Conservation (phyloP, 2,329 filamentous ascomycete genomes). For the Fusarium continuum region DNA sequence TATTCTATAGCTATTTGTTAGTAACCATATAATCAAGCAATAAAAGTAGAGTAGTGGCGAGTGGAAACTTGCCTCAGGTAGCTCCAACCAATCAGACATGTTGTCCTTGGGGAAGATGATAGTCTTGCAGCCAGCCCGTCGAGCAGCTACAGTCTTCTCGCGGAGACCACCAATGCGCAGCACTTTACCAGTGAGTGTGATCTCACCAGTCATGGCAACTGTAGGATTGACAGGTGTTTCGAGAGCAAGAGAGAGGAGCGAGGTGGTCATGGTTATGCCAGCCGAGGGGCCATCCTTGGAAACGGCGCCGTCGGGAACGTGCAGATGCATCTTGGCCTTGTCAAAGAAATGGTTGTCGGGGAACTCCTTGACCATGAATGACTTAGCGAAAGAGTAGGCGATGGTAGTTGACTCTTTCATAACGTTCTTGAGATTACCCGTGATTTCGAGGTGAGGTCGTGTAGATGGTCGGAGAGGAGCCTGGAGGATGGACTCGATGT, state of each 20-base stretch:
- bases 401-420: constrained; percentile 99
- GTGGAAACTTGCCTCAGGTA: constrained; percentile 83
- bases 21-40: not conserved
- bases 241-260: constrained; percentile 84
- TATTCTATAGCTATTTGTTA: constrained; percentile 72
- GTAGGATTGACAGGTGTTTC: constrained; percentile 82
- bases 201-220: constrained; percentile 96
- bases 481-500: constrained; percentile 96
- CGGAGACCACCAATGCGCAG: constrained; percentile 91
- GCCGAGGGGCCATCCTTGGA: constrained; percentile 94
- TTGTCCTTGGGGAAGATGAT: constrained; percentile 97
- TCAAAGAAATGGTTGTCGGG: constrained; percentile 95
- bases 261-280: constrained; percentile 98
- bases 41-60: not conserved
- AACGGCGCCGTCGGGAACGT: constrained; percentile 95
- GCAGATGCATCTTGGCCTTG: constrained; percentile 91
- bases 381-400: constrained; percentile 95
- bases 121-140: constrained; percentile 89
- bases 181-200: constrained; percentile 97
- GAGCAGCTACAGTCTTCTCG: constrained; percentile 96
- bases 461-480: constrained; percentile 78
- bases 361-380: constrained; percentile 84
- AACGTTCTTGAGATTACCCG: constrained; percentile 92
- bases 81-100: constrained; percentile 94
- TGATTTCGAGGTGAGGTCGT: constrained; percentile 84